Evolutionary conservation across 345 rosid species (phyloP).

Genomic region (Moricandia moricandioides): DNA sequence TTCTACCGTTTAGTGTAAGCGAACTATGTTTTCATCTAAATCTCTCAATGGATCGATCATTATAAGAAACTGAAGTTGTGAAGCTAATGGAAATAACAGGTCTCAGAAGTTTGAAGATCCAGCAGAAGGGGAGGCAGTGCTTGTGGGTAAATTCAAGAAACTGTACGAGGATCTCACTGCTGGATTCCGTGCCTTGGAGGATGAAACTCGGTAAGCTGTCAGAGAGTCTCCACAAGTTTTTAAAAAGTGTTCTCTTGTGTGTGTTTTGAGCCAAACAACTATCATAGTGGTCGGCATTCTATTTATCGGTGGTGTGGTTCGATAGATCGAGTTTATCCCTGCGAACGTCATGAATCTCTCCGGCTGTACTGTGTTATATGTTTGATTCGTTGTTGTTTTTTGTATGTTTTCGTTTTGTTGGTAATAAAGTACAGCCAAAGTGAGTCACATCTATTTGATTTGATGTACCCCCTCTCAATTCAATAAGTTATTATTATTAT

Average conservation of each 20-base stretch:
- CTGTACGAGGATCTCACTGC: slow-evolving; percentile 81
- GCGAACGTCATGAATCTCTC: slow-evolving; percentile 28
- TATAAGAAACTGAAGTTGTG: neutral
- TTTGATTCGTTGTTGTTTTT: slow-evolving; percentile 28
- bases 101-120: slow-evolving; percentile 99
- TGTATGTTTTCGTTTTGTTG: slow-evolving; percentile 24
- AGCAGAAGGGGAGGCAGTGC: slow-evolving; percentile 89
- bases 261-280: slow-evolving; percentile 36
- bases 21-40: neutral
- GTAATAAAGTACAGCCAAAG: slow-evolving; percentile 38
- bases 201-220: slow-evolving; percentile 73
- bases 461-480: slow-evolving; percentile 26
- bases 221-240: neutral
- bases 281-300: slow-evolving; percentile 35
- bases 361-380: slow-evolving; percentile 37
- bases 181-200: slow-evolving; percentile 96
- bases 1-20: slow-evolving; percentile 93
- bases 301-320: slow-evolving; percentile 29
- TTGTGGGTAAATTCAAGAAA: slow-evolving; percentile 81
- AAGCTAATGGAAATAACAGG: slow-evolving; percentile 41
- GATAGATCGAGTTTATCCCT: slow-evolving; percentile 32
- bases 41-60: neutral
- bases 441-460: slow-evolving; percentile 30
- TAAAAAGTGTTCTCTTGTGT: slow-evolving; percentile 31
- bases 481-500: slow-evolving; percentile 31